Evolutionary conservation across 148 eudicot species (phyloP).

Genomic region (Pharnaceum exiguum): DNA sequence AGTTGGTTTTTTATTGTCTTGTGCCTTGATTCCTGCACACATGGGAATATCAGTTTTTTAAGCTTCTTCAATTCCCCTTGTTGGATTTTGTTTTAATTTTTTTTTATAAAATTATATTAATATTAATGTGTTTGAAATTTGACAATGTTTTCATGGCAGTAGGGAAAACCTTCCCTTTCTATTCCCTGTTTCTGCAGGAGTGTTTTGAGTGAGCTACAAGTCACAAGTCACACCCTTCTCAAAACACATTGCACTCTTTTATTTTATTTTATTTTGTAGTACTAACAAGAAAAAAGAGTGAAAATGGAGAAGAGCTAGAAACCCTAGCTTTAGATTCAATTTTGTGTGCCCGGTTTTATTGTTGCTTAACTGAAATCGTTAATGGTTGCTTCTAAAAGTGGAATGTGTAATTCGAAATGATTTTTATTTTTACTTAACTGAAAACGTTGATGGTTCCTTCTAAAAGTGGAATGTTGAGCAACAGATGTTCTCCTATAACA

Average conservation of each 20-base stretch:
- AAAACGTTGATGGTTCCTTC: too few relatives aligned
- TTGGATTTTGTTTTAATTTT: background rate
- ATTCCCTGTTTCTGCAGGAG: slow-evolving; percentile 2
- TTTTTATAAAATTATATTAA: background rate
- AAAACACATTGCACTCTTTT: background rate
- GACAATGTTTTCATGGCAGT: background rate
- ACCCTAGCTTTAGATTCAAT: too few relatives aligned
- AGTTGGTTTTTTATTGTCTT: slow-evolving; percentile 36
- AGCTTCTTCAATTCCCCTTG: background rate
- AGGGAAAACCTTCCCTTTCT: slow-evolving; percentile 15
- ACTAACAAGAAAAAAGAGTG: too few relatives aligned
- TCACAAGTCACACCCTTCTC: slow-evolving; percentile 1
- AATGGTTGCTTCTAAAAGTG: too few relatives aligned
- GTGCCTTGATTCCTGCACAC: slow-evolving; percentile 64
- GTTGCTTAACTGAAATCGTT: too few relatives aligned
- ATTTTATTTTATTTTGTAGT: background rate
- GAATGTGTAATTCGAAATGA: too few relatives aligned
- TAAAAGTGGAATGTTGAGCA: too few relatives aligned
- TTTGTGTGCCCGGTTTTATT: too few relatives aligned
- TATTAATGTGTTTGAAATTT: too few relatives aligned
- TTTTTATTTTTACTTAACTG: too few relatives aligned
- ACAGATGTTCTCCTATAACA: too few relatives aligned
- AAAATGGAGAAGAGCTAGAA: too few relatives aligned
- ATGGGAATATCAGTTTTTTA: slow-evolving; percentile 21
- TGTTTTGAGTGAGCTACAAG: slow-evolving; percentile 12